Evolutionary conservation across 352 stramenopile species (phyloP), one percentile per base, ranked within the genome.

Genomic region (Aphanomyces euteiches): DNA sequence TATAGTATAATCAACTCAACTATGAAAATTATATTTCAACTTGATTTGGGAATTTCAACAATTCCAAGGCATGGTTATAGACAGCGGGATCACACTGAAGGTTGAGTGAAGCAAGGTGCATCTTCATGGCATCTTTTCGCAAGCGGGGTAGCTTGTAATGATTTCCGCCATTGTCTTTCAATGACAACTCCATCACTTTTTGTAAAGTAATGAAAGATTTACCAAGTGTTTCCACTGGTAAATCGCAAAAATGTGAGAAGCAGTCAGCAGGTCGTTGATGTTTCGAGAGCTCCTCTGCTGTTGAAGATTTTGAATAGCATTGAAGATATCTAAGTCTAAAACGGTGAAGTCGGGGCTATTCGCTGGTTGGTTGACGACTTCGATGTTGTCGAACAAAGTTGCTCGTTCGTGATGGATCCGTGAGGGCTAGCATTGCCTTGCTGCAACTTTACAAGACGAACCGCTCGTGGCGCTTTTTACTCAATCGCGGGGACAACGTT

Each of bases 161-260:
- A 19, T 53, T 53, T 15, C 45, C 45, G 13, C 45, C 45, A 53
- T 19, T 53, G n/a, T 15, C 13, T 53, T 19, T 19, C 45, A 53
- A n/a, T 19, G 45, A 53, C 45, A 53, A 19, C 45, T 53, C 45
- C 45, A 53, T 53, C 45, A 53, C 45, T 53, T 53, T 53, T 19
- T 53, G 45, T 19, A 53, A 53, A 53, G 45, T 53, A n/a, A 53
- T 53, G 45, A 53, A 53, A 15, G 45, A n/a, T 19, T 53, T 53
- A 19, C 45, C 45, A 15, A 53, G 45, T 15, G n/a, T 53, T 15
- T 53, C 45, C 13, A 53, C 45, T 53, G 45, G 45, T 19, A 53
- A 53, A n/a, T 53, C 45, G n/a, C n/a, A 53, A 53, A 53, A 53
- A n/a, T 15, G 17, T 15, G 17, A 15, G 17, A 50, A 15, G 45